These are phyloP conservation scores for Auricularia cornea DNA, from an alignment of 768 basidiomycete genomes.

Conservation along the genomic window DNA sequence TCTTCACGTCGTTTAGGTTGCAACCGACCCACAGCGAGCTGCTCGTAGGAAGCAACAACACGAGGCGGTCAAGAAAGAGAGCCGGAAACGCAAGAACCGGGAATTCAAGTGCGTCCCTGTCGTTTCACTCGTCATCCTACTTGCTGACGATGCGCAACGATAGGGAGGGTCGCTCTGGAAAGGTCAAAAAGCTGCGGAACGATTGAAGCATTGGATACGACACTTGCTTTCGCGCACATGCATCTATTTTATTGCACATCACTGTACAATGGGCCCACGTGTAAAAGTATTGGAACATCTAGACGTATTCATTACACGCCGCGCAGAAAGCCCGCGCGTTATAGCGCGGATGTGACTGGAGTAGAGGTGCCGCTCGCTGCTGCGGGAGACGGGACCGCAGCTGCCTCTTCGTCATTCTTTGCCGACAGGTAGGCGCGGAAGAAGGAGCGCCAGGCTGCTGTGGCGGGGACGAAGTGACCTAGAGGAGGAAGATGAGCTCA, in stretches of 20 bases:
- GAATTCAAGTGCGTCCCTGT: no score
- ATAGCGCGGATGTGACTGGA: background rate
- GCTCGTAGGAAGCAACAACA: slow-evolving; percentile 66
- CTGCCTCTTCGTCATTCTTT: background rate
- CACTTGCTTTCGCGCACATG: background rate
- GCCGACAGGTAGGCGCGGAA: slow-evolving; percentile 49
- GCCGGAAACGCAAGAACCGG: slow-evolving; percentile 67
- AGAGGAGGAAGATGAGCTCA: background rate
- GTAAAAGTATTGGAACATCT: background rate
- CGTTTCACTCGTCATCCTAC: no score
- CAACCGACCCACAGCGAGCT: slow-evolving; percentile 66
- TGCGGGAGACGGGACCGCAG: background rate
- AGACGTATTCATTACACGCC: background rate
- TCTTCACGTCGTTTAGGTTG: slow-evolving; percentile 34
- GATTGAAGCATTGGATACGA: no score
- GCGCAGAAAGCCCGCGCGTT: no score
- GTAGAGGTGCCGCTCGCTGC: background rate
- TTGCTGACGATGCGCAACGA: no score
- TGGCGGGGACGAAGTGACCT: slow-evolving; percentile 84
- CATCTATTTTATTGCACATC: background rate
- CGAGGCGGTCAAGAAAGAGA: slow-evolving; percentile 74
- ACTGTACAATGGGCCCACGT: background rate
- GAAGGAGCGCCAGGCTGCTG: slow-evolving; percentile 68
- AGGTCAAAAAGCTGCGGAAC: no score
- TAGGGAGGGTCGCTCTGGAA: no score